phyloP scores from a whole-genome alignment of 2,329 filamentous ascomycete species.

The Xylariaceae sp. region DNA sequence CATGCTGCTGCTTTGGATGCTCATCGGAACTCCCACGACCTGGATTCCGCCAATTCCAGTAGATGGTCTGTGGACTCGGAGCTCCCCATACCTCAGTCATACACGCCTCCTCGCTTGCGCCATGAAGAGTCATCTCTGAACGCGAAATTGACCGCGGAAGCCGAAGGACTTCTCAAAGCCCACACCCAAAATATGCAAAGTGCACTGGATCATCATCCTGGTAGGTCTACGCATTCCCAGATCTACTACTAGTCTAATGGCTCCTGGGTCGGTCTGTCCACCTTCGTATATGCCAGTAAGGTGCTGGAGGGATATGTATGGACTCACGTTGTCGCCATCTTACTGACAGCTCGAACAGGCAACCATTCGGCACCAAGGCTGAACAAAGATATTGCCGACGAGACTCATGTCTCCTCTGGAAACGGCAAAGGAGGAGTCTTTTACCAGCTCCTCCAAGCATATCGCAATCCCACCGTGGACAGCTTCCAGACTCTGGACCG shows the following conservation, averaged over 20 bases:
- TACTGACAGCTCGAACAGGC: neutral
- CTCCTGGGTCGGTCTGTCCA: neutral
- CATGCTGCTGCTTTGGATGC: slow-evolving; percentile 33
- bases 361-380: slow-evolving; percentile 1
- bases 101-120: neutral
- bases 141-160: slow-evolving; percentile 11
- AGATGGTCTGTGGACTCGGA: slow-evolving; percentile 13
- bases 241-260: neutral
- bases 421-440: slow-evolving; percentile 18
- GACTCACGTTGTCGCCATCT: neutral
- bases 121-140: neutral
- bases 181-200: slow-evolving; percentile 9
- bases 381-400: slow-evolving; percentile 2
- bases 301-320: neutral
- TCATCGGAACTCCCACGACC: slow-evolving; percentile 27
- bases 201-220: slow-evolving; percentile 2
- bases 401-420: slow-evolving; percentile 11
- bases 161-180: slow-evolving; percentile 17
- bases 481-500: slow-evolving; percentile 11
- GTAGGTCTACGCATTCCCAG: slow-evolving; percentile 2
- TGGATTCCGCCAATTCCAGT: slow-evolving; percentile 24
- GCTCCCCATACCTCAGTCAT: slow-evolving; percentile 4
- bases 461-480: slow-evolving; percentile 15
- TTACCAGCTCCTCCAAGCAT: slow-evolving; percentile 24
- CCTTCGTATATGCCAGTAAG: neutral